Evolutionary conservation across 352 stramenopile genomes (phyloP), one percentile per base, ranked within the genome.

Genomic region (Globisporangium orthogonon): DNA sequence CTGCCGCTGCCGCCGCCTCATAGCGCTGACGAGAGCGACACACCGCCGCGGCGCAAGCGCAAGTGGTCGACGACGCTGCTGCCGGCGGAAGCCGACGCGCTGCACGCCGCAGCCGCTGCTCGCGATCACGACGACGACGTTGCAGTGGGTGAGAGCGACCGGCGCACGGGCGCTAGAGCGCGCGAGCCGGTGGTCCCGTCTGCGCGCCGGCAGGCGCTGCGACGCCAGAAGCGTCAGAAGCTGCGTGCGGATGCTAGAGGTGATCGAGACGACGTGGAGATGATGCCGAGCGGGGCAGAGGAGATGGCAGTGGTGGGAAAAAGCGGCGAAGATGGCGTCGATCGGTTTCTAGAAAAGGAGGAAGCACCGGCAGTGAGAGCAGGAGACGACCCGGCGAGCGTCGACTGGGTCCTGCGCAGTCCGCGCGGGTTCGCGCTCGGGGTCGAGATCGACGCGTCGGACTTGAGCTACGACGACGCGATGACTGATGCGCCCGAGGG

Each of bases 51-150:
- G 11, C 70, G 75, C n/a, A 85, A 87, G 54, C 78, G 83, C 37
- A 89, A 88, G 58, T 91, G 81, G 81, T 76, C 76, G 13, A 91
- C 81, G 15, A 91, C 81, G 13, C 65, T 91, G 29, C 46, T 15
- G 49, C 57, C 61, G 31, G 45, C 53, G 1, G 52, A 62, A 35
- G 39, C 9, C 33, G 45, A 54, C 5, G 46, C n/a, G n/a, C n/a
- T 49, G n/a, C 6, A 47, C 54, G 30, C 37, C 58, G 29, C 56
- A 35, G 35, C 35, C 9, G 29, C 9, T 28, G 7, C 44, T n/a
- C 9, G 9, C 10, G 37, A 23, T 23, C 23, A 23, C 23, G 23
- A 23, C 23, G 23, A 23, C 23, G 23, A 23, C 23, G 23, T 23
- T 23, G 23, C 23, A 23, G 23, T 23, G 23, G 23, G 23, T 23